These are phyloP conservation scores for Colletotrichum camelliae DNA, from an alignment of 2,329 filamentous ascomycete species.

Conservation along the genomic window DNA sequence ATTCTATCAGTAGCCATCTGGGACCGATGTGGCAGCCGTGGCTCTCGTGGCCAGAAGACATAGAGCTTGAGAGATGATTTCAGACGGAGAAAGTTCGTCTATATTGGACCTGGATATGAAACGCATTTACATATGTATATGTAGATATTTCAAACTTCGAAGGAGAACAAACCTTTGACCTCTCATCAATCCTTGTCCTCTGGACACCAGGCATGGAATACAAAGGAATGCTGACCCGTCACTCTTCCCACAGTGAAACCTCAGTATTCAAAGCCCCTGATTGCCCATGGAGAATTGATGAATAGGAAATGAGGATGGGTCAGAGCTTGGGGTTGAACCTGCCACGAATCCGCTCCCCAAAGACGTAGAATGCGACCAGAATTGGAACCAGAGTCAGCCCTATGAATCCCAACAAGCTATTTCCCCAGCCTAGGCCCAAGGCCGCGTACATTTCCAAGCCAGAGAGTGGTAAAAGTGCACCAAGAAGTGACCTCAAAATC, in stretches of 20 bases:
- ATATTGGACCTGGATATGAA: accelerated
- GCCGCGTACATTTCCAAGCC: neutral
- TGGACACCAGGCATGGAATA: neutral
- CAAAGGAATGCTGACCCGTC: neutral
- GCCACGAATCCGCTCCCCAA: neutral
- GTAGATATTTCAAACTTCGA: neutral
- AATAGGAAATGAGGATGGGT: neutral
- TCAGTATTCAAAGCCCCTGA: accelerated
- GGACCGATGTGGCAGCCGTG: neutral
- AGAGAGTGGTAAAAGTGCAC: neutral
- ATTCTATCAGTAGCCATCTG: neutral
- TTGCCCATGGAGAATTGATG: neutral
- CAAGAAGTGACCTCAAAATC: neutral
- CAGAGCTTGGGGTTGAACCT: neutral
- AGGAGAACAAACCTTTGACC: neutral
- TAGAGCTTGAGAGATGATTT: neutral
- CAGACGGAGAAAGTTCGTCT: neutral
- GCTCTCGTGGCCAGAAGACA: neutral
- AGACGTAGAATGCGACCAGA: neutral
- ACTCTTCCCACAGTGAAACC: neutral
- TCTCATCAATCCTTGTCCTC: neutral
- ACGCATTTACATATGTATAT: neutral
- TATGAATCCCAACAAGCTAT: neutral
- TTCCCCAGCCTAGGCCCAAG: neutral
- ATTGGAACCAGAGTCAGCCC: neutral